These are phyloP conservation scores for Boletus mariae DNA, from an alignment of 1,284 basidiomycete species.

Conservation along the genomic window DNA sequence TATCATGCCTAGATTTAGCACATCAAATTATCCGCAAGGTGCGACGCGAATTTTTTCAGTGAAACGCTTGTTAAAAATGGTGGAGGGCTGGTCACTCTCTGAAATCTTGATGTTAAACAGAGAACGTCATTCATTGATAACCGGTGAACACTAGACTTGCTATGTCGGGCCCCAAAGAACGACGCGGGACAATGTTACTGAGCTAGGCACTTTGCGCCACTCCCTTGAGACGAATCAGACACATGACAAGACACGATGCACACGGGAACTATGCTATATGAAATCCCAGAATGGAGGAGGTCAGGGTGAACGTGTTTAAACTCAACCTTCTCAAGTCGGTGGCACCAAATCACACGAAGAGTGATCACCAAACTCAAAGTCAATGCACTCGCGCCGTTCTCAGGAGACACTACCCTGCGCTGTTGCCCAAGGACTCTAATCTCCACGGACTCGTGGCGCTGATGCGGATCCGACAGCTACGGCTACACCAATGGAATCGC, in stretches of 20 bases:
- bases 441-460: background rate
- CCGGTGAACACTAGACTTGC: background rate
- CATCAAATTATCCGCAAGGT: background rate
- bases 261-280: background rate
- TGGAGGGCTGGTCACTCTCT: too few species aligned
- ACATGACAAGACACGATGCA: slow-evolving; percentile 4
- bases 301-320: background rate
- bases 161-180: background rate
- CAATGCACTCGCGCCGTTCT: background rate
- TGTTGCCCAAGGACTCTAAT: background rate
- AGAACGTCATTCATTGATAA: too few species aligned
- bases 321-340: background rate
- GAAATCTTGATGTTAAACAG: too few species aligned
- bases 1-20: background rate
- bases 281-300: background rate
- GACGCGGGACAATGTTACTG: background rate
- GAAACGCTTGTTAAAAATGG: background rate
- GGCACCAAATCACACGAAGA: background rate
- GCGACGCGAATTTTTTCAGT: background rate
- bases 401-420: background rate
- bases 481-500: background rate
- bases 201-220: slow-evolving; percentile 5
- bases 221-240: background rate
- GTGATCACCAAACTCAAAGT: background rate
- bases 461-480: background rate